Evolutionary conservation across 345 rosid species (phyloP), one percentile per base, ranked within the genome.

Genomic region (Boechera stricta): DNA sequence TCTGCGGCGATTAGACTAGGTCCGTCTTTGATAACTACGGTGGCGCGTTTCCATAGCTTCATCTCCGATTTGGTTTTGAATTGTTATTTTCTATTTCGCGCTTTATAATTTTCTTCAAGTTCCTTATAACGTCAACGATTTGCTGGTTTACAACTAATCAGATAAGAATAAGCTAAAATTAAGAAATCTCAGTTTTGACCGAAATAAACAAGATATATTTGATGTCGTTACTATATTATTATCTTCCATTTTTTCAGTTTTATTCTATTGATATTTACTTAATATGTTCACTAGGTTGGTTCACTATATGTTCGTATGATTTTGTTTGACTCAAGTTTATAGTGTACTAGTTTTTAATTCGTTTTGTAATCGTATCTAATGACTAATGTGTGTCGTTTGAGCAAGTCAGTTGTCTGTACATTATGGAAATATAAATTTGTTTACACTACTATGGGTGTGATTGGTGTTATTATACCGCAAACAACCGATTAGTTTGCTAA

Each of bases 21-120:
- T 24, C 67, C 82, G 83, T 94, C 98, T 69, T 92, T 94, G 55
- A 94, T 38, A 45, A 84, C 84, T 16, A 87, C 93, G 62, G 86
- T 58, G 9, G 87, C 89, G 73, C 85, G 81, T 60, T 66, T 85
- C 98, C 95, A 89, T 18, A 90, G 67, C 84, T 66, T 80, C 93
- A 87, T 87, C 64, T 44, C 45, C 61, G 6, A 26, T 0, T 49
- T 47, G 7, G 32, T 31, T 38, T 55, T 48, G 1, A 16, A n/a
- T 3, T 10, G 11, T 1, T 39, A 10, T 38, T 76, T 35, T 45
- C 16, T 76, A 4, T 70, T 54, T 77, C 42, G 62, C 18, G 18
- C 7, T 59, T 62, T 52, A 12, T 38, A 53, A 4, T 4, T 41
- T 33, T 24, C 1, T 0, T 66, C n/a, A 36, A 36, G 0, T 42